Evolutionary conservation across 352 stramenopile genomes (phyloP).

Genomic region (Globisporangium viniferum): DNA sequence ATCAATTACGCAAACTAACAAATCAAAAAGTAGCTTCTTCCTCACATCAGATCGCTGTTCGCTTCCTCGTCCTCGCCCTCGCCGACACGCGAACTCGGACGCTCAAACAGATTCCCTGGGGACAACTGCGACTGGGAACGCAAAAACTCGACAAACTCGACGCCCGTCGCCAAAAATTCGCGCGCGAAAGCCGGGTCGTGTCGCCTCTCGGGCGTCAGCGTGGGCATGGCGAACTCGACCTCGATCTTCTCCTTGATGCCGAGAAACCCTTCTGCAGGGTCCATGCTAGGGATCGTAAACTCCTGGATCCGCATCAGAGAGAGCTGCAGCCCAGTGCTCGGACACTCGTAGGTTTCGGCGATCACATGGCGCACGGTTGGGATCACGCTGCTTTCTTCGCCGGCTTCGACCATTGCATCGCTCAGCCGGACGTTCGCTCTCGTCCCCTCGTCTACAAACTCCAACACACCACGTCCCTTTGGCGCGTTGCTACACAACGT

Average conservation of each 20-base stretch:
- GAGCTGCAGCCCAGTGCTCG: conserved; percentile 28
- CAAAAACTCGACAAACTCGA: conserved; percentile 69
- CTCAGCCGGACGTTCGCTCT: conserved; percentile 50
- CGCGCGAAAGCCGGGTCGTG: conserved; percentile 50
- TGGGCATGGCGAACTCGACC: conserved; percentile 57
- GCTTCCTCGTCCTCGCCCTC: no score
- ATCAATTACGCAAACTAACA: background rate
- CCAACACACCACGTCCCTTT: conserved; percentile 50
- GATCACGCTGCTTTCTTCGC: conserved; percentile 36
- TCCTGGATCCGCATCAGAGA: conserved; percentile 57
- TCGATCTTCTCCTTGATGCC: conserved; percentile 53
- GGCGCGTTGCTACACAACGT: conserved; percentile 28
- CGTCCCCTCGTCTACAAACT: conserved; percentile 40
- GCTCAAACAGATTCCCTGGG: background rate
- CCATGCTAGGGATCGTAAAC: conserved; percentile 46
- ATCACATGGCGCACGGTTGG: conserved; percentile 59
- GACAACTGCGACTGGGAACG: conserved; percentile 21
- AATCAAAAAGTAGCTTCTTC: background rate
- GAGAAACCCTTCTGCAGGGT: conserved; percentile 47
- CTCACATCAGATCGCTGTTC: background rate
- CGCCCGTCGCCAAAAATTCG: conserved; percentile 48
- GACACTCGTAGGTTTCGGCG: conserved; percentile 41
- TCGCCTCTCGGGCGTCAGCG: conserved; percentile 48
- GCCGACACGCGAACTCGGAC: background rate
- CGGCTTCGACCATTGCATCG: conserved; percentile 37